These are phyloP conservation scores for Isabelozyma gotoi DNA, from an alignment of 805 yeast species.

Conservation along the genomic window DNA sequence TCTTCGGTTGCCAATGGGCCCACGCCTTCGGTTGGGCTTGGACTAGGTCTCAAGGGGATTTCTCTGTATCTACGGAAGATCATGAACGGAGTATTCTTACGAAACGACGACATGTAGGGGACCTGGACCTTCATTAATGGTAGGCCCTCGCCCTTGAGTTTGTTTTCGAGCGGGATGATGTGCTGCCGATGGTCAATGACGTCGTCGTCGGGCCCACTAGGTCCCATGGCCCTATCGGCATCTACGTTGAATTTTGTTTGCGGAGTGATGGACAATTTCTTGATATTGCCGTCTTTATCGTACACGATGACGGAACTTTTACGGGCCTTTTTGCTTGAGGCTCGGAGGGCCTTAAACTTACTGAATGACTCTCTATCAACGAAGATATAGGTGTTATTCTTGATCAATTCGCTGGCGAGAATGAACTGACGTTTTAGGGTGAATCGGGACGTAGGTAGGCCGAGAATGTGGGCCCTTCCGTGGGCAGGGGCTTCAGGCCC, in stretches of 20 bases:
- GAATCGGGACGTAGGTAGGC: slow-evolving; percentile 17
- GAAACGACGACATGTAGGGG: slow-evolving; percentile 36
- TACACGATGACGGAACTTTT: slow-evolving; percentile 19
- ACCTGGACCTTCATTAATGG: slow-evolving; percentile 35
- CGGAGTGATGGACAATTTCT: slow-evolving; percentile 7
- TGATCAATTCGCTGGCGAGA: slow-evolving; percentile 33
- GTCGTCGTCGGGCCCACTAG: slow-evolving; percentile 1
- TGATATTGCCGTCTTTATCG: slow-evolving; percentile 18
- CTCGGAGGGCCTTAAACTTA: slow-evolving; percentile 26
- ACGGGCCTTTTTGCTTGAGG: slow-evolving; percentile 16
- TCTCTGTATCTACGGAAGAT: slow-evolving; percentile 31
- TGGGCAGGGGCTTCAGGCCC: background rate
- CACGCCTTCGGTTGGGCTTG: slow-evolving; percentile 7
- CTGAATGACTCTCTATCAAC: slow-evolving; percentile 26
- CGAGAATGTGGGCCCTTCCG: slow-evolving; percentile 15
- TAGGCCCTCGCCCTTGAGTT: slow-evolving; percentile 31
- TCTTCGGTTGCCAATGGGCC: slow-evolving; percentile 4
- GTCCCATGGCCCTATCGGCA: background rate
- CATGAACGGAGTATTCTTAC: slow-evolving; percentile 34
- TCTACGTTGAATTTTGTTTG: slow-evolving; percentile 4
- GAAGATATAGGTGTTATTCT: slow-evolving; percentile 27
- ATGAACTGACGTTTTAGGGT: slow-evolving; percentile 28
- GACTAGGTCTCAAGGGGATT: slow-evolving; percentile 21
- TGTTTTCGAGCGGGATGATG: slow-evolving; percentile 30
- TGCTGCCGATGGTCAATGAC: slow-evolving; percentile 29